Conservation (phyloP, 257 asterid genomes). For the Nicotiana attenuata region DNA sequence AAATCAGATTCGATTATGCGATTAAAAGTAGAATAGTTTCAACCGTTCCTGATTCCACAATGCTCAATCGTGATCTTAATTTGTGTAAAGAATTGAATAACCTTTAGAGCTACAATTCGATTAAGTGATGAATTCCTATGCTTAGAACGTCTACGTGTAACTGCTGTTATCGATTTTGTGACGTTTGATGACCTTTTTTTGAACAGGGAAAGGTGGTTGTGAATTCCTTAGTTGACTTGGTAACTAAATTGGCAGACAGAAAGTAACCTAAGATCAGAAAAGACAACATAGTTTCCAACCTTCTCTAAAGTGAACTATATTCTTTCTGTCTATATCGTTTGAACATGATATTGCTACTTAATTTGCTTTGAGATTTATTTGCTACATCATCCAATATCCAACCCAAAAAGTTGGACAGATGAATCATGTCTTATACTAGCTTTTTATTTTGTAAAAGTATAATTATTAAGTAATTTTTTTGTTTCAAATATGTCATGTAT, state of each 20-base stretch:
- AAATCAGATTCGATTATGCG: no score
- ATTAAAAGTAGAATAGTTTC: no score
- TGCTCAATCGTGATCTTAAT: no score
- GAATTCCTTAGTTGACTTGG: background rate
- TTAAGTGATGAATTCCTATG: no score
- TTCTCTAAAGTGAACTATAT: background rate
- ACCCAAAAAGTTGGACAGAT: background rate
- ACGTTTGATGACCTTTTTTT: background rate
- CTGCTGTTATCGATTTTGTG: no score
- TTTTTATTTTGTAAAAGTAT: no score
- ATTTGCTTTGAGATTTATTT: background rate
- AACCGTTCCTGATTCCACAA: no score
- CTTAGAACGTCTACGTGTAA: no score
- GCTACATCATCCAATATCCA: background rate
- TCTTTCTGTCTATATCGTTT: background rate
- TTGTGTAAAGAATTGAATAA: no score
- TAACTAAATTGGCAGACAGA: constrained; percentile 1
- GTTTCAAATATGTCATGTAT: no score
- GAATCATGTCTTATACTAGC: background rate
- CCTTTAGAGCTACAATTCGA: no score
- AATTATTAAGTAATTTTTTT: no score
- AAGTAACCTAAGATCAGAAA: background rate
- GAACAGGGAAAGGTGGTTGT: background rate
- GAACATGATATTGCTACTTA: background rate
- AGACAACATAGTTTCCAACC: background rate